Conservation (phyloP, 768 basidiomycete genomes). For the Trametopsis cervina region DNA sequence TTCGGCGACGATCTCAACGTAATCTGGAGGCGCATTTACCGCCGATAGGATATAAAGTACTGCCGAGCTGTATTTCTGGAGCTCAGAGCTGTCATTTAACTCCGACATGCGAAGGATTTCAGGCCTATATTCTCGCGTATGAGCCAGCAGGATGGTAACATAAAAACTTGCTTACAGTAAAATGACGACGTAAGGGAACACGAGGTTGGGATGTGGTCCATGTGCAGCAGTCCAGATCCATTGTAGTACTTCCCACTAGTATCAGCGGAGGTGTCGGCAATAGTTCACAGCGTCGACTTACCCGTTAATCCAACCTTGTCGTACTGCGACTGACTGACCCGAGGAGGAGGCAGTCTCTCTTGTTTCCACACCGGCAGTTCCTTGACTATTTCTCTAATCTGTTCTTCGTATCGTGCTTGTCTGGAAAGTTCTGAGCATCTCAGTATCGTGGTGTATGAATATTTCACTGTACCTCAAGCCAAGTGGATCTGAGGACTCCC, state of each 20-base stretch:
- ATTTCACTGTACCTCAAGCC: slow-evolving; percentile 39
- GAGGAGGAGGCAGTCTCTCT: slow-evolving; percentile 76
- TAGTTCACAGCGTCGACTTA: slow-evolving; percentile 36
- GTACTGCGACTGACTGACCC: slow-evolving; percentile 82
- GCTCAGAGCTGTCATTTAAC: slow-evolving; percentile 75
- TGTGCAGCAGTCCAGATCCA: slow-evolving; percentile 79
- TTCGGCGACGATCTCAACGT: slow-evolving; percentile 51
- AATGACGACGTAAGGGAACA: slow-evolving; percentile 71
- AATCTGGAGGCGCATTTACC: slow-evolving; percentile 64
- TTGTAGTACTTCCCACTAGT: slow-evolving; percentile 73
- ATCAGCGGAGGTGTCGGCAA: slow-evolving; percentile 7
- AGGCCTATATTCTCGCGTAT: slow-evolving; percentile 41
- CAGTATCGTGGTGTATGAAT: slow-evolving; percentile 8
- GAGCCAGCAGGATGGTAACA: not conserved
- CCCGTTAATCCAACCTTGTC: slow-evolving; percentile 86
- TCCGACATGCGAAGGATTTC: slow-evolving; percentile 89
- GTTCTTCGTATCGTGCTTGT: slow-evolving; percentile 46
- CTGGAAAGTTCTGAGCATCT: slow-evolving; percentile 25
- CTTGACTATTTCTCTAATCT: slow-evolving; percentile 46
- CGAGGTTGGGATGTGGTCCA: slow-evolving; percentile 63
- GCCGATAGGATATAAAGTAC: slow-evolving; percentile 80
- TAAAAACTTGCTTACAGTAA: slow-evolving; percentile 60
- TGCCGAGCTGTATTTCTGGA: slow-evolving; percentile 75
- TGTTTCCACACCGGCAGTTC: slow-evolving; percentile 65
- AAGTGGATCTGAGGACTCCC: slow-evolving; percentile 47